Base-by-base conservation (phyloP, 202 grass and related monocot species). In the Panicum virgatum region DNA sequence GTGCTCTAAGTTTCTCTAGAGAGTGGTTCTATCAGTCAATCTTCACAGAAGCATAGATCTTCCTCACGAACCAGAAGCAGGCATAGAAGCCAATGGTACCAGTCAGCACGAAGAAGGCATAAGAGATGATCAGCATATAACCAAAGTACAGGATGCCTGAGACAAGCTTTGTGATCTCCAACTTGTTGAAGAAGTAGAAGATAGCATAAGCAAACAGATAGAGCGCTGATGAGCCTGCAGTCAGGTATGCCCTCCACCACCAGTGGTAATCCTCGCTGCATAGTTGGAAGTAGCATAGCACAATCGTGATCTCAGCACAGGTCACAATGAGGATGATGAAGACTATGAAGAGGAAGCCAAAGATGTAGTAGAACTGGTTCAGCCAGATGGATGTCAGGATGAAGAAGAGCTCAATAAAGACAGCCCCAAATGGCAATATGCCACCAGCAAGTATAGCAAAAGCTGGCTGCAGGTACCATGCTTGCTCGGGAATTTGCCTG, bases 361-460 rank as follows among this genome's bases (percentile, higher is more conserved):
- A 97, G 73, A 97, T 97, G 86, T 97, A 97, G 84, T 97, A 97
- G 84, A 97, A 97, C 66, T 97, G 91, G 79, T 97, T 93, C 69
- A 97, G 86, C 94, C 94, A 97, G 66, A 97, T 93, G 4, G 94
- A 97, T 69, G 94, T 93, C 78, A 97, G 79, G 69, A 97, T 97
- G 82, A 97, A 97, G 82, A 97, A 97, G 46, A 97, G 94, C 86
- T 97, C 94, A 59, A 97, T 97, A 75, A 97, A 97, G 36, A 97
- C 91, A 11, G 94, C 91, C 23, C 94, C 94, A 89, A 97, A 97
- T 73, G 94, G 91, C 80, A 97, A 77, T 84, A 97, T 94, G 44
- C 94, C 94, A 78, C 94, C 91, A 84, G 92, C 88, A 66, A 97
- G 82, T 88, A 97, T 91, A 1, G 94, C 91, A 85, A 97, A 97